Evolutionary conservation across 2,329 filamentous ascomycete species (phyloP), one percentile per base, ranked within the genome.

Genomic region (Thermoascus crustaceus): DNA sequence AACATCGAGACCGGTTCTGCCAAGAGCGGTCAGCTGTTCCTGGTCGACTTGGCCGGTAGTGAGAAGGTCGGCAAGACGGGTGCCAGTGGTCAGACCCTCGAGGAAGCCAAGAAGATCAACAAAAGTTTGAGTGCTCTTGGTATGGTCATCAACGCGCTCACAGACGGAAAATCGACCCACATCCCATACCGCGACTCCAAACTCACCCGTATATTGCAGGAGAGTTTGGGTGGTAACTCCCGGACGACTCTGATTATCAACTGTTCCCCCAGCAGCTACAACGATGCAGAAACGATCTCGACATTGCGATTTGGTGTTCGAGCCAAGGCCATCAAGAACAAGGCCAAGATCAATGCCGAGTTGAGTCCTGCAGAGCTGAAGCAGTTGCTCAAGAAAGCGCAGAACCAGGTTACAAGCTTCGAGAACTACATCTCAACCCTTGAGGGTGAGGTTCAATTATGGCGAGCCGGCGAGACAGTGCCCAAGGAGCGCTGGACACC

Each of bases 81-180:
- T 50, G 91, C 91, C 43, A 95, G 86, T 59, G 91, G 91, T 38
- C 91, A 96, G 65, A 96, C 89, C 4, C 72, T 98, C 27, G 91
- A 96, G 63, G 91, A 98, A 62, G 91, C 91, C 42, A 96, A 96
- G 73, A 98, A 98, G 74, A 98, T 98, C 75, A 98, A 98, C 75
- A 96, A 96, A 75, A 95, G 87, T 73, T 75, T 98, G 69, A 95
- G 88, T 67, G 88, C 91, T 37, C 74, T 98, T 41, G 91, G 91
- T 53, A 96, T 95, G 88, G 91, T 96, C 67, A 98, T 98, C 73
- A 96, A 96, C 65, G 79, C 88, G 35, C 69, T 98, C 52, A 95
- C 91, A 2, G 91, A 96, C 60, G 89, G 88, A 57, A 95, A 94
- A 83, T 94, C 88, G 26, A 87, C 83, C 30, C 88, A 96, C 55